Evolutionary conservation across 2,329 filamentous ascomycete species (phyloP).

Genomic region (Exophiala bonariae): DNA sequence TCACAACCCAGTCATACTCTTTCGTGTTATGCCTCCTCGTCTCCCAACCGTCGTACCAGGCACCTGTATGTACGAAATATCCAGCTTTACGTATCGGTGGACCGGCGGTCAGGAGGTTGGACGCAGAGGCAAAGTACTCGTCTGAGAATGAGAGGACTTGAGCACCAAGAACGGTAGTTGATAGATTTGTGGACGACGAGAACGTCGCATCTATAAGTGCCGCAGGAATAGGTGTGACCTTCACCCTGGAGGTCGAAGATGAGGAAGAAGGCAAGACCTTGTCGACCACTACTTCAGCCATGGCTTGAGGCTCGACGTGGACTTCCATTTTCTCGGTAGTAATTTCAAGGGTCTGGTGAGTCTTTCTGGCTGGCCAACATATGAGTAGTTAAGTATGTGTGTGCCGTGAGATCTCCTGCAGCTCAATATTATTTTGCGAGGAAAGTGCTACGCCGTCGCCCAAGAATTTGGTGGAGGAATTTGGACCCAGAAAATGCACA

Average conservation of each 20-base stretch:
- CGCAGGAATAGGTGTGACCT: conserved; percentile 38
- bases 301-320: conserved; percentile 15
- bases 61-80: conserved; percentile 60
- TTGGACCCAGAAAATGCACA: too few species aligned
- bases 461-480: too few species aligned
- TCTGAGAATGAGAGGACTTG: conserved; percentile 58
- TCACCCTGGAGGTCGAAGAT: conserved; percentile 14
- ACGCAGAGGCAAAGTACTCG: conserved; percentile 62
- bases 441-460: too few species aligned
- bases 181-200: conserved; percentile 54
- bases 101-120: conserved; percentile 59
- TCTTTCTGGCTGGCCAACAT: too few species aligned
- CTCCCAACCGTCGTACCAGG: conserved; percentile 68
- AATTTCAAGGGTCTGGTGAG: too few species aligned
- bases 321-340: conserved; percentile 13
- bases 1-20: conserved; percentile 60
- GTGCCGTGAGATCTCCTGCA: too few species aligned
- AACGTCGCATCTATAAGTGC: conserved; percentile 56
- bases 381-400: too few species aligned
- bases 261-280: conserved; percentile 3
- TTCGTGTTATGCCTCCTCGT: conserved; percentile 60
- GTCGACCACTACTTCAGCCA: conserved; percentile 14
- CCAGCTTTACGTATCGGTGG: conserved; percentile 57
- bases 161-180: conserved; percentile 49
- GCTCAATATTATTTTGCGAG: too few species aligned